These are phyloP conservation scores for Pseudozyma sp. DNA, from an alignment of 1,284 basidiomycete species.

Conservation along the genomic window DNA sequence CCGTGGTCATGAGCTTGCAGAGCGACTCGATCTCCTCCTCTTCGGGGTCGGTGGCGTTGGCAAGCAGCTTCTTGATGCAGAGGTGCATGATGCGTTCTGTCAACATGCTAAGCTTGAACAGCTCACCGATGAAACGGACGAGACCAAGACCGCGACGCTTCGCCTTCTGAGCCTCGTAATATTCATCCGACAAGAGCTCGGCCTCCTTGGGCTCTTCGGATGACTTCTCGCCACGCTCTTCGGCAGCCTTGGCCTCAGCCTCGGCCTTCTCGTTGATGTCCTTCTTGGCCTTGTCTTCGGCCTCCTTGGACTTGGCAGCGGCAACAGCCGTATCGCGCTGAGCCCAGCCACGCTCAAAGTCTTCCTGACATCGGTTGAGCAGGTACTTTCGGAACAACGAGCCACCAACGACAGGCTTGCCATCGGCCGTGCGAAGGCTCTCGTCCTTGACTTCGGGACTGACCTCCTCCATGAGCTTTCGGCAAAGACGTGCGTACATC, in stretches of 20 bases:
- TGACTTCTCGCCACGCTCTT: conserved; percentile 67
- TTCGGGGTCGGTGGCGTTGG: conserved; percentile 91
- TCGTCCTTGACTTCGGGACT: conserved; percentile 88
- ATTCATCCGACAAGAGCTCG: conserved; percentile 86
- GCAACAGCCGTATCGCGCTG: conserved; percentile 73
- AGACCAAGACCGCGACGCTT: conserved; percentile 96
- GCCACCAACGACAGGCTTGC: conserved; percentile 86
- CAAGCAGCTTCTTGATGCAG: conserved; percentile 92
- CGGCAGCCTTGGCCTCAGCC: conserved; percentile 75
- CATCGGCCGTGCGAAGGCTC: conserved; percentile 74
- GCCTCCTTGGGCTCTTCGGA: conserved; percentile 69
- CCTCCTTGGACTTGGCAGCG: conserved; percentile 73
- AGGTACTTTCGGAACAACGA: conserved; percentile 89
- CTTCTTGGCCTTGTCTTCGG: conserved; percentile 73
- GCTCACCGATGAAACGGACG: conserved; percentile 96
- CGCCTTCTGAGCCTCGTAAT: conserved; percentile 95
- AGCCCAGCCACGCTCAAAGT: conserved; percentile 87
- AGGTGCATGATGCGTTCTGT: conserved; percentile 95
- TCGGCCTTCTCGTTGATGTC: conserved; percentile 71
- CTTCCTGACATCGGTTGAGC: conserved; percentile 90
- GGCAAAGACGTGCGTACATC: conserved; percentile 94
- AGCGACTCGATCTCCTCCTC: conserved; percentile 97
- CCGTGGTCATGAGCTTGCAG: conserved; percentile 90
- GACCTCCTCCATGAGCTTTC: conserved; percentile 91
- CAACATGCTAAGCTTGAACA: conserved; percentile 96